Conservation (phyloP, 2,329 filamentous ascomycete genomes). For the Nigrospora oryzae region DNA sequence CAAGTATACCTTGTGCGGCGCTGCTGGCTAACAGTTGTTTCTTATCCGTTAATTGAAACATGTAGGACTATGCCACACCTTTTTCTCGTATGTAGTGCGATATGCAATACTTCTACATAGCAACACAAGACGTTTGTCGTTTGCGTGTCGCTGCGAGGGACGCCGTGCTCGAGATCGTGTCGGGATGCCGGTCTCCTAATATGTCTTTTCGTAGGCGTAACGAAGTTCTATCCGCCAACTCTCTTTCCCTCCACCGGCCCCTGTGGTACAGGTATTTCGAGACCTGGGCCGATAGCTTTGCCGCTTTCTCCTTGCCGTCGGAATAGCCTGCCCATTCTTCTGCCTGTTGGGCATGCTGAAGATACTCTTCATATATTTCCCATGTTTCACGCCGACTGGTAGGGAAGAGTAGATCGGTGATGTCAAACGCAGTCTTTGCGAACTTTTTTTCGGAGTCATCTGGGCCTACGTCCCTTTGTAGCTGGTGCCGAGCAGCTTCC, state of each 20-base stretch:
- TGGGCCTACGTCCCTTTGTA: background rate
- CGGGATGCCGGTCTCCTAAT: conserved; percentile 14
- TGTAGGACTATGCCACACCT: no score
- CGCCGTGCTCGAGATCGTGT: conserved; percentile 13
- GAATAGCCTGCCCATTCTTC: conserved; percentile 14
- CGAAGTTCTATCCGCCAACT: conserved; percentile 9
- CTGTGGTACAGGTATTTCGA: conserved; percentile 12
- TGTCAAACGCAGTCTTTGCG: conserved; percentile 11
- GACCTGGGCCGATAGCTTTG: conserved; percentile 7
- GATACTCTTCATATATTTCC: conserved; percentile 15
- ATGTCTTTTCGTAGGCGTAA: conserved; percentile 7
- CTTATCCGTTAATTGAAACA: no score
- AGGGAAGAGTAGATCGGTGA: conserved; percentile 13
- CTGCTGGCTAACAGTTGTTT: no score
- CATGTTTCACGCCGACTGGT: conserved; percentile 6
- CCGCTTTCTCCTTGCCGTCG: conserved; percentile 5
- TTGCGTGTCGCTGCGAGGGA: conserved; percentile 13
- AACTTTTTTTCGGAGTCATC: conserved; percentile 11
- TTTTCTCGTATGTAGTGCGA: no score
- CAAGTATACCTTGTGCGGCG: no score
- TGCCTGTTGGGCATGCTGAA: conserved; percentile 17
- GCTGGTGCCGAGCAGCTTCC: conserved; percentile 13
- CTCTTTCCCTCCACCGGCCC: conserved; percentile 15
- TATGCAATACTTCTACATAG: no score
- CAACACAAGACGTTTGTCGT: no score